Conservation (phyloP, 208 protist genomes). For the Wallacemonas sp. region DNA sequence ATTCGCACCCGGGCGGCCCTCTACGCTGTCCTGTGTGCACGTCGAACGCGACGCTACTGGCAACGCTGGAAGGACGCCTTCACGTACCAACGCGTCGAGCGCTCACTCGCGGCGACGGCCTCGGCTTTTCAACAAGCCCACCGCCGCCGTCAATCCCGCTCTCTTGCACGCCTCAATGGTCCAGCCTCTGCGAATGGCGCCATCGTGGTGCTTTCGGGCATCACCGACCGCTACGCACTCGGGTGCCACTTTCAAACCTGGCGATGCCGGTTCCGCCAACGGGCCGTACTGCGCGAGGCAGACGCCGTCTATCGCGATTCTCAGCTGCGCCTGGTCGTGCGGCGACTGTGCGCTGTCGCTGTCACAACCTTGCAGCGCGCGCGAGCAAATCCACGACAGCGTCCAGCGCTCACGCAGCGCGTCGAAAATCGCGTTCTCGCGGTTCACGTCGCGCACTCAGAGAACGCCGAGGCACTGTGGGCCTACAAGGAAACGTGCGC, state of each 20-base stretch:
- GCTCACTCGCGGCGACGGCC: not conserved
- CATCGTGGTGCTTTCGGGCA: not conserved
- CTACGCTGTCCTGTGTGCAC: not conserved
- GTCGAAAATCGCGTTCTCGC: not conserved
- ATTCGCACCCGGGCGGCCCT: conserved; percentile 21
- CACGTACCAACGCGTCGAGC: conserved; percentile 11
- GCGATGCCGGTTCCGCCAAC: not conserved
- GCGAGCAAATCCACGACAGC: not conserved
- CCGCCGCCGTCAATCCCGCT: not conserved
- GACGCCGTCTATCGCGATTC: not conserved
- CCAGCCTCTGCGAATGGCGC: too few relatives aligned
- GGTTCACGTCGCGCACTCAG: conserved; percentile 1
- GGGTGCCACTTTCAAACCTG: not conserved
- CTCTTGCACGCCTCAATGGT: not conserved
- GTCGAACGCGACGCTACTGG: conserved; percentile 2
- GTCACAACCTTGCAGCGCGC: not conserved
- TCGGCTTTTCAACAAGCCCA: conserved; percentile 1
- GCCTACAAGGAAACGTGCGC: conserved; percentile 16
- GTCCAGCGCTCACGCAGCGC: not conserved
- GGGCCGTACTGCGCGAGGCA: not conserved
- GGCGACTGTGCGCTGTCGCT: not conserved
- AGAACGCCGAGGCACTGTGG: not conserved
- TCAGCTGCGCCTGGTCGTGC: not conserved
- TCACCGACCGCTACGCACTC: not conserved
- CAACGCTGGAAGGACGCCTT: conserved; percentile 11